Percentiles rank a stretch among this genome's conserved stretches.
These are phyloP conservation scores for Sporisorium reilianum DNA, from an alignment of 1,284 basidiomycete species.

Conservation along the genomic window DNA sequence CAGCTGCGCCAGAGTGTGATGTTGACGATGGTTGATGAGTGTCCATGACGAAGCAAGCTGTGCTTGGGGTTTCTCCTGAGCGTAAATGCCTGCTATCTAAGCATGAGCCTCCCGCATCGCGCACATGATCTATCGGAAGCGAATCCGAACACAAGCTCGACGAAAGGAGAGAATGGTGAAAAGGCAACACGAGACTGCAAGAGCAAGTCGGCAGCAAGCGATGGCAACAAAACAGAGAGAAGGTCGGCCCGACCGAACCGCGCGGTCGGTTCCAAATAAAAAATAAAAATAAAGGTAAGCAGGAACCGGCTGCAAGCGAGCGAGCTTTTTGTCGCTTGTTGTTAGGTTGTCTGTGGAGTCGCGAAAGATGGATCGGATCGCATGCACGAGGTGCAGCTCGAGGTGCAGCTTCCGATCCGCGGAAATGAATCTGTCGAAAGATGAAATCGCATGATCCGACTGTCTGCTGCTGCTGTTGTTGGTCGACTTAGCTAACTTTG, in stretches of 20 bases:
- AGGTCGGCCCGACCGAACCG: too few species aligned
- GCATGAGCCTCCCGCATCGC: neutral
- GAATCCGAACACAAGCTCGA: too few species aligned
- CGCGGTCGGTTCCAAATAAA: too few species aligned
- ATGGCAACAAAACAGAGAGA: too few species aligned
- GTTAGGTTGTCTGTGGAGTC: too few species aligned
- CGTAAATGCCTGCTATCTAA: constrained; percentile 5
- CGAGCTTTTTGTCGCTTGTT: too few species aligned
- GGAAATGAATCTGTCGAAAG: constrained; percentile 18
- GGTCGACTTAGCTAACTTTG: constrained; percentile 19
- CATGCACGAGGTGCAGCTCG: constrained; percentile 19
- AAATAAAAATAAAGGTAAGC: too few species aligned
- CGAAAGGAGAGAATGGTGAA: too few species aligned
- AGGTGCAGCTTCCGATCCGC: constrained; percentile 38
- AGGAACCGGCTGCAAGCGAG: too few species aligned
- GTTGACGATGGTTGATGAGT: neutral
- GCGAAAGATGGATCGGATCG: too few species aligned
- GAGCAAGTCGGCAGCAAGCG: too few species aligned
- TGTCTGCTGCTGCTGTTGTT: neutral
- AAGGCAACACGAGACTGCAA: constrained; percentile 3
- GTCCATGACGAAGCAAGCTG: constrained; percentile 5
- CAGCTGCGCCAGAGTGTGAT: constrained; percentile 3
- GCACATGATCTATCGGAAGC: constrained; percentile 3
- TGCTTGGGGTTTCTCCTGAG: too few species aligned
- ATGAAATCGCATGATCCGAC: constrained; percentile 12